Percentiles rank a stretch among this genome's conserved stretches.
phyloP scores from a whole-genome alignment of 192 early-diverging fungal species.

The Coemansia sp. region DNA sequence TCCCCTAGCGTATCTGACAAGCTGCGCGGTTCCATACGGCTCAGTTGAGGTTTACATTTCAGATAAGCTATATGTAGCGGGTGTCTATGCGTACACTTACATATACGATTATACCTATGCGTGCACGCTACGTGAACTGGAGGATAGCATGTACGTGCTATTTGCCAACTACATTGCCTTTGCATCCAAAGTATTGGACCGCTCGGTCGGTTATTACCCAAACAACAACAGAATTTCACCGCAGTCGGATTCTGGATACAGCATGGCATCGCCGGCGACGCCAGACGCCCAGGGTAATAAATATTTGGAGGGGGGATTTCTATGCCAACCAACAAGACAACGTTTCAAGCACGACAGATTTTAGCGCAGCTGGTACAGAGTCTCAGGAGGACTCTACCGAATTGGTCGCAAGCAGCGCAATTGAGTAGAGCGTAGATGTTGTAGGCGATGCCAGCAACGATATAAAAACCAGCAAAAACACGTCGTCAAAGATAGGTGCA shows the following conservation, averaged over 20 bases:
- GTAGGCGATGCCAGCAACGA: background rate
- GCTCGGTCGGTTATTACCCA: too few species aligned
- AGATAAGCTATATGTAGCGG: background rate
- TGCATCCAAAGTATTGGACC: background rate
- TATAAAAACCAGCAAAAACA: background rate
- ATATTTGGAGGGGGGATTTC: background rate
- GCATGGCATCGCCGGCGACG: background rate
- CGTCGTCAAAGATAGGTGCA: background rate
- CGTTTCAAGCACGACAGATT: background rate
- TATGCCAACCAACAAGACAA: background rate
- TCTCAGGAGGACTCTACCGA: background rate
- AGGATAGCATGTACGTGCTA: background rate
- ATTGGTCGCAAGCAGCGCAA: background rate
- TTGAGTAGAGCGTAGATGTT: background rate
- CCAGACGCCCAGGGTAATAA: background rate
- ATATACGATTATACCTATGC: background rate
- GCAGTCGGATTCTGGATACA: background rate
- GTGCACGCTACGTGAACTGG: background rate
- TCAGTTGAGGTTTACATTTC: background rate
- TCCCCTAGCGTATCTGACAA: background rate
- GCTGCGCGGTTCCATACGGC: background rate
- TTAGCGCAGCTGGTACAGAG: background rate
- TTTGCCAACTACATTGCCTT: constrained; percentile 4
- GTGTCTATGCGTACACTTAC: background rate
- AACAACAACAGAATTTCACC: background rate